A percentile compares a stretch with the other conserved stretches of the same genome.
Evolutionary conservation across 2,329 filamentous ascomycete species (phyloP).

Genomic region (Scedosporium boydii): DNA sequence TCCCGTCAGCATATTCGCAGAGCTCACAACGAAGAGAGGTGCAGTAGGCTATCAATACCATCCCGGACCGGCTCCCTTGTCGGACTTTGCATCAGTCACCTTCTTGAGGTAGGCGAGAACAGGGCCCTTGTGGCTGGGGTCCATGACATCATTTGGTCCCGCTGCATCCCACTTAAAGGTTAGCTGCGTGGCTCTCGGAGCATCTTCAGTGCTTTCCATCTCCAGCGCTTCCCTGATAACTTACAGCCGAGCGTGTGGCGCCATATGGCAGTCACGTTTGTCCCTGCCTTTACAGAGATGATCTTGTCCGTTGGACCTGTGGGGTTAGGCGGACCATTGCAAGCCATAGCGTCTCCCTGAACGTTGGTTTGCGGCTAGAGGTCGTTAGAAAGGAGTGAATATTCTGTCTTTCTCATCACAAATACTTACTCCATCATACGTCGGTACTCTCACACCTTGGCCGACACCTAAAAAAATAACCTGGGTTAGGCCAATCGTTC

Average conservation of each 20-base stretch:
- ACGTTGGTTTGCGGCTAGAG: slow-evolving; percentile 27
- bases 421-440: slow-evolving; percentile 31
- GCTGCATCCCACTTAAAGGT: slow-evolving; percentile 26
- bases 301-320: slow-evolving; percentile 37
- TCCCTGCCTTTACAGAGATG: slow-evolving; percentile 40
- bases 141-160: slow-evolving; percentile 42
- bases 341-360: slow-evolving; percentile 41
- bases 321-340: slow-evolving; percentile 46
- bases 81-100: slow-evolving; percentile 33
- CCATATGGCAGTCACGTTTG: slow-evolving; percentile 44
- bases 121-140: slow-evolving; percentile 37
- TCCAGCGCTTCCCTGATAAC: neutral
- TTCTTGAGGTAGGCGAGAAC: slow-evolving; percentile 46
- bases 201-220: neutral
- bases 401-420: neutral
- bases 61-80: slow-evolving; percentile 29
- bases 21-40: neutral
- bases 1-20: neutral
- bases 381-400: neutral
- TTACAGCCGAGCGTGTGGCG: slow-evolving; percentile 36
- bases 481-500: neutral
- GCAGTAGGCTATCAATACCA: slow-evolving; percentile 17
- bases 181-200: neutral
- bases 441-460: slow-evolving; percentile 31
- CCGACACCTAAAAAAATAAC: slow-evolving; percentile 18